A percentile compares a stretch with the other conserved stretches of the same genome.
These are phyloP conservation scores for Penicillium chermesinum DNA, from an alignment of 495 filamentous ascomycete genomes.

Conservation along the genomic window DNA sequence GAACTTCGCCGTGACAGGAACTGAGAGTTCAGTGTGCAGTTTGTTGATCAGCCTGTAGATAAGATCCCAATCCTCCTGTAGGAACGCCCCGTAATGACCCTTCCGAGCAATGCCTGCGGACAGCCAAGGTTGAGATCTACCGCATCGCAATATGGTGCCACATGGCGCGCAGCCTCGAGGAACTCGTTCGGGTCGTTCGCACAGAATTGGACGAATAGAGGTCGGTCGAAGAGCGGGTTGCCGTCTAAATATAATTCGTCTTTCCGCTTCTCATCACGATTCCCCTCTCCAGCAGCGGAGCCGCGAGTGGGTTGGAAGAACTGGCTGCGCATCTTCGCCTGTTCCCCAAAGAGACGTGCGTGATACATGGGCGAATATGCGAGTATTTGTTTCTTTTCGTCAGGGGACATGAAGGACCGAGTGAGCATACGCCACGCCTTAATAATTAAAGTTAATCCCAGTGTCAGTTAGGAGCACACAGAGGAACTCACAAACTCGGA, in stretches of 20 bases:
- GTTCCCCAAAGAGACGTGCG: slow-evolving; percentile 73
- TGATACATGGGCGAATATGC: slow-evolving; percentile 96
- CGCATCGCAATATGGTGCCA: slow-evolving; percentile 82
- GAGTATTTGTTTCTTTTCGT: slow-evolving; percentile 55
- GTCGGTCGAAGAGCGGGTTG: slow-evolving; percentile 74
- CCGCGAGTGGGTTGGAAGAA: slow-evolving; percentile 68
- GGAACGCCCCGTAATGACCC: slow-evolving; percentile 87
- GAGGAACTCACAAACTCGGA: slow-evolving; percentile 78
- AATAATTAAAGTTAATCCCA: slow-evolving; percentile 6
- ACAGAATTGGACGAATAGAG: slow-evolving; percentile 95
- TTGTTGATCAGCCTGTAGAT: slow-evolving; percentile 74
- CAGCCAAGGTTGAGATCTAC: slow-evolving; percentile 98
- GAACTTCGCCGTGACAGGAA: slow-evolving; percentile 95
- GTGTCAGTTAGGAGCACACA: neutral
- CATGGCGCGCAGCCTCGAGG: slow-evolving; percentile 67
- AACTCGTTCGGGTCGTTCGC: slow-evolving; percentile 79
- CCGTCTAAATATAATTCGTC: slow-evolving; percentile 68
- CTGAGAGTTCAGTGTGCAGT: slow-evolving; percentile 61
- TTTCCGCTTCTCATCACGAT: slow-evolving; percentile 13
- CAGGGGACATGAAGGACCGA: slow-evolving; percentile 74
- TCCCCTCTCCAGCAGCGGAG: slow-evolving; percentile 15
- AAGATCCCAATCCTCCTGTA: slow-evolving; percentile 87
- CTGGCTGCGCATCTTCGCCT: slow-evolving; percentile 64
- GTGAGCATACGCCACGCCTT: slow-evolving; percentile 95
- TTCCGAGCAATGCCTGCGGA: slow-evolving; percentile 87